phyloP scores from a whole-genome alignment of 345 rosid species.

The Iberis pinnata region DNA sequence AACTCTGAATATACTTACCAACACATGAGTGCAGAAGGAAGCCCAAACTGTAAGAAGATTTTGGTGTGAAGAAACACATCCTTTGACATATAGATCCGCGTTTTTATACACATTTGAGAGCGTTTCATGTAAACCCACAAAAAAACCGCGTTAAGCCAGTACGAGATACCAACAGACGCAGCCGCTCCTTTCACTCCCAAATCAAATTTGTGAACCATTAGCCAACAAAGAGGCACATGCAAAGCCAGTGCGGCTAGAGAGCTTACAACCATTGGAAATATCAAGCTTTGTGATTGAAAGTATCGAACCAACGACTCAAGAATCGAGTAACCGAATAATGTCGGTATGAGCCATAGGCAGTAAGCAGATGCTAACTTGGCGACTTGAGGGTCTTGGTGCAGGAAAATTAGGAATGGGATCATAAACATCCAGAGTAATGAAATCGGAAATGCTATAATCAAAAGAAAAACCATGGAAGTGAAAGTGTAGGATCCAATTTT shows the following conservation, averaged over 20 bases:
- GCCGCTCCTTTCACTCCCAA: conserved; percentile 32
- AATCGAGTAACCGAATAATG: conserved; percentile 27
- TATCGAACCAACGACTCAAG: conserved; percentile 12
- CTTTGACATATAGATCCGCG: conserved; percentile 14
- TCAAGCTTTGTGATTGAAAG: neutral
- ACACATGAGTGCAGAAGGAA: conserved; percentile 36
- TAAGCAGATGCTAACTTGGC: conserved; percentile 22
- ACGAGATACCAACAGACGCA: conserved; percentile 16
- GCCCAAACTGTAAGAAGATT: conserved; percentile 24
- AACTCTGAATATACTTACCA: conserved; percentile 29
- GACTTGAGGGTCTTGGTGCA: conserved; percentile 33
- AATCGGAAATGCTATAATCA: conserved; percentile 20
- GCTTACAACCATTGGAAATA: neutral
- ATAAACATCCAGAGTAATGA: conserved; percentile 30
- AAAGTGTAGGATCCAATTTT: conserved; percentile 32
- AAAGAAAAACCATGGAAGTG: conserved; percentile 21
- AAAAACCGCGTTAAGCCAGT: conserved; percentile 26
- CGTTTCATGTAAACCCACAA: conserved; percentile 31
- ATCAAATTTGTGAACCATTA: conserved; percentile 25
- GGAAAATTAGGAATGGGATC: conserved; percentile 21
- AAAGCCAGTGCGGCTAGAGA: neutral
- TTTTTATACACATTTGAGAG: conserved; percentile 6
- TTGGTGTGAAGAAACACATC: conserved; percentile 25
- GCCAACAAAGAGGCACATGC: conserved; percentile 23
- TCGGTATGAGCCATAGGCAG: conserved; percentile 28